A percentile compares a stretch with the other conserved stretches of the same genome.
phyloP scores from a whole-genome alignment of 2,329 filamentous ascomycete genomes.

The Thyridium curvatum region DNA sequence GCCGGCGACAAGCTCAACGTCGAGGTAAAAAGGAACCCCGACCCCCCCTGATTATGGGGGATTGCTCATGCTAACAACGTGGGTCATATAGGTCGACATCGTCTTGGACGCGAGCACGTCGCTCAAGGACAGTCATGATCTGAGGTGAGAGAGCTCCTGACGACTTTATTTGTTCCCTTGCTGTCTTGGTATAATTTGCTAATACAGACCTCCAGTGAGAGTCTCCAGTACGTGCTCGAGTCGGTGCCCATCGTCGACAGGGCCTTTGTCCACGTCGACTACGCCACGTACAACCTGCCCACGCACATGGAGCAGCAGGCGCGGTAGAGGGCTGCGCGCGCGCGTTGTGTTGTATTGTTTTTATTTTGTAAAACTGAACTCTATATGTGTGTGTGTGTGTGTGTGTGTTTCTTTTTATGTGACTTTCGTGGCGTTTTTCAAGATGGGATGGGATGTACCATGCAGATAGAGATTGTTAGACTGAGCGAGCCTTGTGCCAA shows the following conservation, averaged over 20 bases:
- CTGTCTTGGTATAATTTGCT: neutral
- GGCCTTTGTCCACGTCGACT: constrained; percentile 64
- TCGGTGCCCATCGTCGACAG: constrained; percentile 73
- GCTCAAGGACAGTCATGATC: constrained; percentile 74
- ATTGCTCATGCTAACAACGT: neutral
- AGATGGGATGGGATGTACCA: too few relatives aligned
- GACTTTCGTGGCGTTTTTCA: too few relatives aligned
- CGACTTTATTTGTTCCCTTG: neutral
- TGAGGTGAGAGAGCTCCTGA: constrained; percentile 36
- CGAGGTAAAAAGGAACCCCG: constrained; percentile 19
- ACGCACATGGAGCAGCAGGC: constrained; percentile 48
- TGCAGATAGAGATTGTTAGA: too few relatives aligned
- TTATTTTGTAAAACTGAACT: neutral
- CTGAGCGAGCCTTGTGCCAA: too few relatives aligned
- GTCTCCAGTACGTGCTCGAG: constrained; percentile 77
- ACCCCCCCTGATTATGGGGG: too few relatives aligned
- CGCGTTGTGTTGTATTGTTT: too few relatives aligned
- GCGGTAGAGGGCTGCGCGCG: constrained; percentile 1
- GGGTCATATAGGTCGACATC: constrained; percentile 59
- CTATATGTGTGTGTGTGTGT: too few relatives aligned
- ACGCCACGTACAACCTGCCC: constrained; percentile 54
- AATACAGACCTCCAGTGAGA: constrained; percentile 41
- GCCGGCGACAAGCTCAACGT: constrained; percentile 81
- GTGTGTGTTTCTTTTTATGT: too few relatives aligned
- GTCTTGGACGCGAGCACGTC: constrained; percentile 72